Conservation (phyloP, 2,329 filamentous ascomycete genomes). For the Stagonosporopsis chrysanthemi region DNA sequence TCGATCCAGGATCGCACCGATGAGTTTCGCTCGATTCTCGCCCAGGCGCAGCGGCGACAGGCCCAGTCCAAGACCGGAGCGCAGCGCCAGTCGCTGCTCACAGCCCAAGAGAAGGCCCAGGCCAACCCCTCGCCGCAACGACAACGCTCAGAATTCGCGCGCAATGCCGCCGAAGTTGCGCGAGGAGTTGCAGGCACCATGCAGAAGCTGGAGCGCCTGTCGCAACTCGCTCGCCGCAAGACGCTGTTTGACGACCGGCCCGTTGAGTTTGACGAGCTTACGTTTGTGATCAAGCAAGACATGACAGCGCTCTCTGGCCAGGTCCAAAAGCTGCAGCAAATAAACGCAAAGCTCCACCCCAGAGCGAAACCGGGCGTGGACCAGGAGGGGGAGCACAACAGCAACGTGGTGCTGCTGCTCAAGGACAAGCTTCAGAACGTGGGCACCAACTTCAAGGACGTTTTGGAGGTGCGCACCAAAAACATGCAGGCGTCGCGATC, state of each 20-base stretch:
- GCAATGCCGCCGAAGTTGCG: constrained; percentile 89
- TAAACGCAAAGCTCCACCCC: constrained; percentile 80
- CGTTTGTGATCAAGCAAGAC: constrained; percentile 98
- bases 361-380: constrained; percentile 59
- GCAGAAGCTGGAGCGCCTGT: constrained; percentile 92
- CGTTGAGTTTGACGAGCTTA: constrained; percentile 95
- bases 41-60: constrained; percentile 82
- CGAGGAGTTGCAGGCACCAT: constrained; percentile 90
- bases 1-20: constrained; percentile 96
- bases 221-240: constrained; percentile 92
- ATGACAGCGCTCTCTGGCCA: constrained; percentile 84
- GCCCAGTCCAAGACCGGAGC: constrained; percentile 76
- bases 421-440: constrained; percentile 94
- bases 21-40: constrained; percentile 92
- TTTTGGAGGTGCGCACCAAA: constrained; percentile 93
- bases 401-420: constrained; percentile 91
- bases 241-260: constrained; percentile 97
- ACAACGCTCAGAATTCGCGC: constrained; percentile 86
- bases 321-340: constrained; percentile 80
- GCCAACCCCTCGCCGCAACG: constrained; percentile 61
- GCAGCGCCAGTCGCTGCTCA: constrained; percentile 81
- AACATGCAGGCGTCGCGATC: constrained; percentile 95
- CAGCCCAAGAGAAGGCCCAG: constrained; percentile 68
- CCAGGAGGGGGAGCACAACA: constrained; percentile 96
- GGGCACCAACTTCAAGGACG: constrained; percentile 94